Percentiles rank a stretch among this genome's conserved stretches.
Conservation (phyloP, 2,329 filamentous ascomycete species). For the Sporothrix inflata region DNA sequence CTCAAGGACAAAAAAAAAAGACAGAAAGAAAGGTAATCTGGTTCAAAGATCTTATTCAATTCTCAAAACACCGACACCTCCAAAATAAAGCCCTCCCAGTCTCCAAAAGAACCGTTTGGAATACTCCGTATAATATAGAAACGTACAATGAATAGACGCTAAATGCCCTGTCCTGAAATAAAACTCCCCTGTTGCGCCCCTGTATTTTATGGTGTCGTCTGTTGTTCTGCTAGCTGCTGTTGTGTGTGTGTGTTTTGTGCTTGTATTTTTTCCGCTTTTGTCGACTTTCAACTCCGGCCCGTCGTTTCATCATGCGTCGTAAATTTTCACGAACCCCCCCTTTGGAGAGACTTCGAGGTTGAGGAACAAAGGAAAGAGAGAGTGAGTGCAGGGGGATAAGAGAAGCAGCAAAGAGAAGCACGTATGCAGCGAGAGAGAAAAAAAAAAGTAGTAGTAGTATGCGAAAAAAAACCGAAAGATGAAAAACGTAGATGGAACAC, state of each 20-base stretch:
- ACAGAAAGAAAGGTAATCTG: neutral
- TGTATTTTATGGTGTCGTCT: slow-evolving; percentile 5
- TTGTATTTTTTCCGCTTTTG: neutral
- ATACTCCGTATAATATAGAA: neutral
- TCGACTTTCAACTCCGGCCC: slow-evolving; percentile 1
- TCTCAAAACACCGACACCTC: neutral
- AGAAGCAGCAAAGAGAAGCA: slow-evolving; percentile 10
- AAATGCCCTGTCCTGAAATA: neutral
- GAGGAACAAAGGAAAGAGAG: neutral
- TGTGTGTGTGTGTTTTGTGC: neutral
- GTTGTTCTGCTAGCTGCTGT: neutral
- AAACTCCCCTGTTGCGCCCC: neutral
- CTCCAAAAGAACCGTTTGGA: slow-evolving; percentile 2
- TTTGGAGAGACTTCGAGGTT: neutral
- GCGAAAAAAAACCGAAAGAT: neutral
- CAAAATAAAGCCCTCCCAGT: neutral
- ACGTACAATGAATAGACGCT: neutral
- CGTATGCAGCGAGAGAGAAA: slow-evolving; percentile 11
- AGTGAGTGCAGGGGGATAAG: neutral
- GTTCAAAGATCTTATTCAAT: neutral
- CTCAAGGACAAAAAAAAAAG: neutral
- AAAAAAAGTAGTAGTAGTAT: slow-evolving; percentile 16
- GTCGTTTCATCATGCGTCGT: slow-evolving; percentile 22
- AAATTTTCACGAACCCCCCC: neutral
- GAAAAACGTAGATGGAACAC: slow-evolving; percentile 16